Percentiles rank a stretch among this genome's conserved stretches.
Evolutionary conservation across 2,329 filamentous ascomycete genomes (phyloP).

Genomic region (Thelonectria discophora): DNA sequence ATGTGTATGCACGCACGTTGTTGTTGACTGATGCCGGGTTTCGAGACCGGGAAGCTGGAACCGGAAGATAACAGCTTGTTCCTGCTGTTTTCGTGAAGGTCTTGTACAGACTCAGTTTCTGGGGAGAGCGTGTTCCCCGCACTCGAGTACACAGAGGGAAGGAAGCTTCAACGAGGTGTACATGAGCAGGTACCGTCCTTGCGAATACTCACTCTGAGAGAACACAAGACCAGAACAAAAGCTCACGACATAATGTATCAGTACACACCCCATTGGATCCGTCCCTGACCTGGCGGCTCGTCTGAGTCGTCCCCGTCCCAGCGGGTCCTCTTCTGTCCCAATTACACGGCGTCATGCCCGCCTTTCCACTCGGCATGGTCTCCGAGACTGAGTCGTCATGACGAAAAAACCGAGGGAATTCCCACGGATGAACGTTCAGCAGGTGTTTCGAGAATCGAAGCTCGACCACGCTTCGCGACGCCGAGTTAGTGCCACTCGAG

Average conservation of each 20-base stretch:
- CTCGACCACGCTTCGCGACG: slow-evolving; percentile 2
- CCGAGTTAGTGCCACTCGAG: slow-evolving; percentile 14
- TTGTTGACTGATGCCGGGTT: background rate
- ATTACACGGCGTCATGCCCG: slow-evolving; percentile 19
- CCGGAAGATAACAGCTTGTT: background rate
- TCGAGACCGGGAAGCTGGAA: background rate
- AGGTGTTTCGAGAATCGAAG: background rate
- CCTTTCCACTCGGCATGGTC: slow-evolving; percentile 17
- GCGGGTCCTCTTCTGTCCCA: slow-evolving; percentile 7
- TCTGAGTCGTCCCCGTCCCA: background rate
- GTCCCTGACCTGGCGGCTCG: slow-evolving; percentile 11
- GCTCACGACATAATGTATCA: slow-evolving; percentile 1
- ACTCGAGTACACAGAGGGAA: too few relatives aligned
- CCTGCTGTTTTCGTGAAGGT: background rate
- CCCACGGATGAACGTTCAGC: slow-evolving; percentile 3
- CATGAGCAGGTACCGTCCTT: background rate
- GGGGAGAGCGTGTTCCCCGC: too few relatives aligned
- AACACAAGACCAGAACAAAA: too few relatives aligned
- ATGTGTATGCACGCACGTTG: background rate
- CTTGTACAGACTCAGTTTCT: too few relatives aligned
- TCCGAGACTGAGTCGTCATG: slow-evolving; percentile 9
- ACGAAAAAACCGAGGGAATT: background rate
- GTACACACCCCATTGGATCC: slow-evolving; percentile 11
- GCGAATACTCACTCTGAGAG: too few relatives aligned
- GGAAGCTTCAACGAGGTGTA: too few relatives aligned